Evolutionary conservation across 805 yeast genomes (phyloP).

Genomic region (Saccharomyces mikatae): DNA sequence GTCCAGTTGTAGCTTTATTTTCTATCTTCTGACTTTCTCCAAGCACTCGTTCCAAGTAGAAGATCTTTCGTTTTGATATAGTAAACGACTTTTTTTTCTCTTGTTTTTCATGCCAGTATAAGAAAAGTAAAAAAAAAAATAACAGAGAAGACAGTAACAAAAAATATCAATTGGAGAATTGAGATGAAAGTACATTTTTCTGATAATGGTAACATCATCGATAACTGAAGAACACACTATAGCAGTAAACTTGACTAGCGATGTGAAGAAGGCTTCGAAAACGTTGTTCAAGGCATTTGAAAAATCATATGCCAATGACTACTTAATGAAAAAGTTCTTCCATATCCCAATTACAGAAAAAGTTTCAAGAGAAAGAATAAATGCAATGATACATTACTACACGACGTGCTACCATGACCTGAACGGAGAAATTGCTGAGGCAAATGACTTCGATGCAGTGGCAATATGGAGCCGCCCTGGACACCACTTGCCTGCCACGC

Average conservation of each 20-base stretch:
- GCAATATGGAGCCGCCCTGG: constrained; percentile 27
- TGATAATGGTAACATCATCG: not conserved
- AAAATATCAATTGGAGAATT: not conserved
- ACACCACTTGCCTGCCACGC: constrained; percentile 16
- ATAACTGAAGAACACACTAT: not conserved
- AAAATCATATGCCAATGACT: constrained; percentile 22
- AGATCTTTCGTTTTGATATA: not conserved
- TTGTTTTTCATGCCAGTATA: not conserved
- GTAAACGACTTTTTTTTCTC: not conserved
- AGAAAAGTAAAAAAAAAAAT: not conserved
- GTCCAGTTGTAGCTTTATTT: not conserved
- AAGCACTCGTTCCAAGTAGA: not conserved
- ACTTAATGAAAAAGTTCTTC: constrained; percentile 26
- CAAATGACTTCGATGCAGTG: constrained; percentile 29
- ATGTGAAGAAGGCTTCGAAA: constrained; percentile 20
- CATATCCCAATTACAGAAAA: constrained; percentile 19
- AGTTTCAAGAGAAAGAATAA: constrained; percentile 18
- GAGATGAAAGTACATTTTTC: not conserved
- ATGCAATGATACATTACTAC: constrained; percentile 21
- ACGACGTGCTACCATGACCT: constrained; percentile 21
- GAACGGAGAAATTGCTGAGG: constrained; percentile 29
- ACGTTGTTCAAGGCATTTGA: constrained; percentile 26
- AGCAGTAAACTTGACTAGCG: constrained; percentile 15
- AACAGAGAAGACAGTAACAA: not conserved
- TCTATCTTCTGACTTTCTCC: not conserved